These are phyloP conservation scores for Hericium alpestre DNA, from an alignment of 768 basidiomycete species.

Conservation along the genomic window DNA sequence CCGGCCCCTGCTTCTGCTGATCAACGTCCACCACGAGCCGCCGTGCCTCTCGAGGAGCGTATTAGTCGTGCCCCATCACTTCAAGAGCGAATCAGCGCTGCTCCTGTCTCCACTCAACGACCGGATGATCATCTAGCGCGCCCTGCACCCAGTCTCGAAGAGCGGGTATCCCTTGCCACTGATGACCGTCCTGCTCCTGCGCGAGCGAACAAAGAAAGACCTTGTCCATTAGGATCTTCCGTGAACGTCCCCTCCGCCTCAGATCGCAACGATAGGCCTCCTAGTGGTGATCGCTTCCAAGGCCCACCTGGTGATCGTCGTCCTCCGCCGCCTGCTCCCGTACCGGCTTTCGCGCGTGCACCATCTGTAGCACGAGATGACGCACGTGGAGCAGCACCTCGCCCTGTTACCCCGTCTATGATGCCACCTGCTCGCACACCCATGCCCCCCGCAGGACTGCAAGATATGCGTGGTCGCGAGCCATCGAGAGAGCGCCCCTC, in stretches of 20 bases:
- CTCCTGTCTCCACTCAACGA: slow-evolving; percentile 1
- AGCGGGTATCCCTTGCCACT: slow-evolving; percentile 12
- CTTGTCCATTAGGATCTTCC: slow-evolving; percentile 3
- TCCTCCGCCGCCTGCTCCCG: slow-evolving; percentile 3
- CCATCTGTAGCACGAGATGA: slow-evolving; percentile 16
- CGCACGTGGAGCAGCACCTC: background rate
- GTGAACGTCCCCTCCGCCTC: slow-evolving; percentile 4
- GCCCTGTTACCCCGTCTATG: background rate
- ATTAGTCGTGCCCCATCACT: slow-evolving; percentile 11
- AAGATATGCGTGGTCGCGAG: slow-evolving; percentile 6
- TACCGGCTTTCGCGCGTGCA: slow-evolving; percentile 10
- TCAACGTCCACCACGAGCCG: slow-evolving; percentile 9
- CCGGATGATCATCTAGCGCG: background rate
- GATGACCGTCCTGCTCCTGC: slow-evolving; percentile 14
- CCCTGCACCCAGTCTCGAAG: slow-evolving; percentile 13
- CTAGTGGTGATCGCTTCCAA: slow-evolving; percentile 11
- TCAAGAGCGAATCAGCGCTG: slow-evolving; percentile 1
- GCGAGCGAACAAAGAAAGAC: slow-evolving; percentile 2
- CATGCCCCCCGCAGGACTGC: background rate
- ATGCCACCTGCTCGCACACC: background rate
- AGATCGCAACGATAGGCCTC: slow-evolving; percentile 18
- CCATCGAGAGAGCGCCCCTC: slow-evolving; percentile 6
- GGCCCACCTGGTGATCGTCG: slow-evolving; percentile 2
- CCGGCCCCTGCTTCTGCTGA: background rate
- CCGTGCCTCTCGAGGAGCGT: slow-evolving; percentile 14